Evolutionary conservation across 2,329 filamentous ascomycete species (phyloP).

Genomic region (Didymella sp.): DNA sequence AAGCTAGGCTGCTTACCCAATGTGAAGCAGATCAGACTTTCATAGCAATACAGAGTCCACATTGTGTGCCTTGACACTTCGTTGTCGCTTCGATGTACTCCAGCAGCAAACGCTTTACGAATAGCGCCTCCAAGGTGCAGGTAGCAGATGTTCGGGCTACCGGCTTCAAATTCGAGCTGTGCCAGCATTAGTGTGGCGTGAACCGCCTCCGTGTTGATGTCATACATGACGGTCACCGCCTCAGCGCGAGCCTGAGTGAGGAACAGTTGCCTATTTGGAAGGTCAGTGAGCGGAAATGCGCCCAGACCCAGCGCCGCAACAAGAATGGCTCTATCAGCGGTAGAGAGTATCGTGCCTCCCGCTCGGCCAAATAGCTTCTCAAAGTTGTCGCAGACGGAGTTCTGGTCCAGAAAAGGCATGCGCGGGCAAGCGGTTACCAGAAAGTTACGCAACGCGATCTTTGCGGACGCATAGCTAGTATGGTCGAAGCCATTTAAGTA

Average conservation of each 20-base stretch:
- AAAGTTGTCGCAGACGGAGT: constrained; percentile 3
- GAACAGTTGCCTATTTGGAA: constrained; percentile 6
- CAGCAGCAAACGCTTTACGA: constrained; percentile 18
- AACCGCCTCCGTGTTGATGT: constrained; percentile 11
- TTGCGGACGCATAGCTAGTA: constrained; percentile 7
- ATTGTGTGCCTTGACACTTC: constrained; percentile 7
- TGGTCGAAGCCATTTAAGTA: neutral
- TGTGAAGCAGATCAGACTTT: constrained; percentile 8
- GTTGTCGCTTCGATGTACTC: constrained; percentile 6
- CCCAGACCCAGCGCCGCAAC: constrained; percentile 9
- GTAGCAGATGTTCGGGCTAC: constrained; percentile 18
- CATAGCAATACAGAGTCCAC: constrained; percentile 14
- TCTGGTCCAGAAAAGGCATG: constrained; percentile 9
- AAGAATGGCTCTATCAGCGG: constrained; percentile 1
- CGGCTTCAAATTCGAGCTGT: constrained; percentile 16
- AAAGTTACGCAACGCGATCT: constrained; percentile 14
- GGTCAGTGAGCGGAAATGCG: constrained; percentile 2
- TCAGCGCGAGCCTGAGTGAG: constrained; percentile 11
- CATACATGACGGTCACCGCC: constrained; percentile 7
- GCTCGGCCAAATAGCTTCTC: constrained; percentile 3
- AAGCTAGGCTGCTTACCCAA: constrained; percentile 8
- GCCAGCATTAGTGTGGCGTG: constrained; percentile 12
- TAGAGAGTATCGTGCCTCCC: neutral
- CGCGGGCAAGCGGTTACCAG: constrained; percentile 12
- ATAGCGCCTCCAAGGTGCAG: constrained; percentile 17